Percentiles rank a stretch among this genome's conserved stretches.
Evolutionary conservation across 2,329 filamentous ascomycete species (phyloP).

Genomic region (Sporothrix phasma): DNA sequence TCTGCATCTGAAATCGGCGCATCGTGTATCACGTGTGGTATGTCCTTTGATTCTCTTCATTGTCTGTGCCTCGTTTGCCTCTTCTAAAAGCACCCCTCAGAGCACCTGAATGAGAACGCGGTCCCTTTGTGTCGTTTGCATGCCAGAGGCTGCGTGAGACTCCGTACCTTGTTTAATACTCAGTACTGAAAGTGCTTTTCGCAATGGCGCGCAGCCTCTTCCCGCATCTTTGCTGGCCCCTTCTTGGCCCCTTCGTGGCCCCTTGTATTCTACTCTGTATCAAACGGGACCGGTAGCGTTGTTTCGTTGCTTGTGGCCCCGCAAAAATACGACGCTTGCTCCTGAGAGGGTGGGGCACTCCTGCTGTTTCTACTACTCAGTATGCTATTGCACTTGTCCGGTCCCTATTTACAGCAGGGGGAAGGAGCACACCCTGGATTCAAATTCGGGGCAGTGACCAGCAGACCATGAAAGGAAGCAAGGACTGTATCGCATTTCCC

Average conservation of each 20-base stretch:
- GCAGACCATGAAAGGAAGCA: conserved; percentile 5
- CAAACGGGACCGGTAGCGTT: conserved; percentile 8
- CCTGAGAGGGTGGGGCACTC: conserved; percentile 15
- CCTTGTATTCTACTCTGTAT: neutral
- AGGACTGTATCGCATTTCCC: conserved; percentile 12
- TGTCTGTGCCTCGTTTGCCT: neutral
- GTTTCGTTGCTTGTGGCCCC: conserved; percentile 13
- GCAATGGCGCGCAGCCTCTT: neutral
- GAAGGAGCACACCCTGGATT: conserved; percentile 7
- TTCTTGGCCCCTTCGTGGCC: neutral
- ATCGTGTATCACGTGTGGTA: neutral
- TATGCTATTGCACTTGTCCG: neutral
- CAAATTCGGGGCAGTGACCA: neutral
- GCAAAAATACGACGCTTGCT: conserved; percentile 14
- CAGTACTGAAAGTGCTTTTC: neutral
- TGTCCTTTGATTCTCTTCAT: neutral
- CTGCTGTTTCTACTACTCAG: neutral
- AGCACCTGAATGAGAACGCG: neutral
- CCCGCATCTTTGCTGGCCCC: neutral
- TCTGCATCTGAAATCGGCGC: neutral
- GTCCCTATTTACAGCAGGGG: conserved; percentile 9
- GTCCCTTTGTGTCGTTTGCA: neutral
- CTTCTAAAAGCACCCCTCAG: neutral
- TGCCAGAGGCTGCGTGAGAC: no score
- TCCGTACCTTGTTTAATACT: no score